These are phyloP conservation scores for Plasmodium adleri DNA, from an alignment of 169 alveolate genomes.

Conservation along the genomic window DNA sequence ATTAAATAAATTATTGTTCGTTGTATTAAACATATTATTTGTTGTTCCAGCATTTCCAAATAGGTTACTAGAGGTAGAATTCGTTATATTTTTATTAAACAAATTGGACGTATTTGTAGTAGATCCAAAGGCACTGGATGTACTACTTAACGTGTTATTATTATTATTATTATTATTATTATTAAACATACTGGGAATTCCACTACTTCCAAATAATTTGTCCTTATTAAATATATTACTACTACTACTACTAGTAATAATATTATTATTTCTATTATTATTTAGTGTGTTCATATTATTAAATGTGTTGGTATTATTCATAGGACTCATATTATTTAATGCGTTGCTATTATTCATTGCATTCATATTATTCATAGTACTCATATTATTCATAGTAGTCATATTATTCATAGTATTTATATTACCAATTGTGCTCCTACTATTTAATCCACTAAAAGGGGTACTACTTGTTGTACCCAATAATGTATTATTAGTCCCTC, in stretches of 20 bases:
- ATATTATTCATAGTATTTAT: no score
- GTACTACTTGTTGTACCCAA: no score
- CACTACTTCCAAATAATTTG: not conserved
- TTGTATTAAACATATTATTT: not conserved
- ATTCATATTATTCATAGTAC: no score
- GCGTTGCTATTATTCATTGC: not conserved
- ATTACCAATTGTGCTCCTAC: no score
- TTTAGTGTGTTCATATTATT: not conserved
- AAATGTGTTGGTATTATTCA: not conserved
- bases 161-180: conserved; percentile 11
- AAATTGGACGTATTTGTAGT: not conserved
- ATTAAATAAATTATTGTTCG: conserved; percentile 20
- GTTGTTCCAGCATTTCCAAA: conserved; percentile 16
- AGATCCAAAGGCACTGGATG: not conserved
- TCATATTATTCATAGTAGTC: no score
- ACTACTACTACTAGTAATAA: not conserved
- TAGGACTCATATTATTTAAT: not conserved
- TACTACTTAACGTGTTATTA: not conserved
- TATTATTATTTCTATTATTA: conserved; percentile 9
- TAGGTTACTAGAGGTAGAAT: not conserved
- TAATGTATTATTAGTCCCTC: no score
- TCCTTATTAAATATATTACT: not conserved
- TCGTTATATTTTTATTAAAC: not conserved
- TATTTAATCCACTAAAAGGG: no score
- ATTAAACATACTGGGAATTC: not conserved